A percentile compares a stretch with the other conserved stretches of the same genome.
Conservation (phyloP, 2,329 filamentous ascomycete genomes). For the Bimuria novae-zelandiae region DNA sequence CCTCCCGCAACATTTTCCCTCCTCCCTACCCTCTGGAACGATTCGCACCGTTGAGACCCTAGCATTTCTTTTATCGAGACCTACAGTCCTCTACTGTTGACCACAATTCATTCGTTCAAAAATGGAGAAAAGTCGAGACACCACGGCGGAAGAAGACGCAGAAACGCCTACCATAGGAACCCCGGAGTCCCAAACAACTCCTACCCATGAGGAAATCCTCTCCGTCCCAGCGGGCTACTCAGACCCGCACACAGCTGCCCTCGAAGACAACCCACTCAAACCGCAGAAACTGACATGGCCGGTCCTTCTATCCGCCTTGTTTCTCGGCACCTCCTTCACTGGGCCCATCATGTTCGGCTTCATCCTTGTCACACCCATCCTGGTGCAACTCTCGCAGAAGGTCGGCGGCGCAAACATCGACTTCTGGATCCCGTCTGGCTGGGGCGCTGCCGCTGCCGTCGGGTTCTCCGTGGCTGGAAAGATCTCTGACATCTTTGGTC, state of each 20-base stretch:
- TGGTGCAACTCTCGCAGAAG: constrained; percentile 21
- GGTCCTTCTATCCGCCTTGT: constrained; percentile 21
- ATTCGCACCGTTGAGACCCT: too few species aligned
- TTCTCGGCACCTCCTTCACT: constrained; percentile 28
- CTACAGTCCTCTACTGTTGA: too few species aligned
- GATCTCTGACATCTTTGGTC: constrained; percentile 42
- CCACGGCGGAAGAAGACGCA: too few species aligned
- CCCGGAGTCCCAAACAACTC: too few species aligned
- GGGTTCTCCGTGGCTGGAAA: constrained; percentile 40
- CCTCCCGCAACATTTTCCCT: too few species aligned
- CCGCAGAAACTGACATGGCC: constrained; percentile 18
- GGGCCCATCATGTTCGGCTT: constrained; percentile 27
- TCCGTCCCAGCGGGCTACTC: constrained; percentile 14
- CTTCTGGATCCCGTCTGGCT: constrained; percentile 34
- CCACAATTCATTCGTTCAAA: too few species aligned
- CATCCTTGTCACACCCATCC: constrained; percentile 23
- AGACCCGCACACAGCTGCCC: constrained; percentile 20
- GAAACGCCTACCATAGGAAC: too few species aligned
- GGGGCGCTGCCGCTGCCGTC: constrained; percentile 34
- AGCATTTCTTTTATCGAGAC: too few species aligned
- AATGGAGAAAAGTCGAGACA: too few species aligned
- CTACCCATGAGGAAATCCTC: constrained; percentile 2
- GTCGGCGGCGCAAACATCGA: constrained; percentile 23
- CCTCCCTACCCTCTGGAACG: too few species aligned
- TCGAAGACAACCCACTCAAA: constrained; percentile 21